A percentile compares a stretch with the other conserved stretches of the same genome.
Evolutionary conservation across 768 basidiomycete genomes (phyloP).

Genomic region (Boletales sp.): DNA sequence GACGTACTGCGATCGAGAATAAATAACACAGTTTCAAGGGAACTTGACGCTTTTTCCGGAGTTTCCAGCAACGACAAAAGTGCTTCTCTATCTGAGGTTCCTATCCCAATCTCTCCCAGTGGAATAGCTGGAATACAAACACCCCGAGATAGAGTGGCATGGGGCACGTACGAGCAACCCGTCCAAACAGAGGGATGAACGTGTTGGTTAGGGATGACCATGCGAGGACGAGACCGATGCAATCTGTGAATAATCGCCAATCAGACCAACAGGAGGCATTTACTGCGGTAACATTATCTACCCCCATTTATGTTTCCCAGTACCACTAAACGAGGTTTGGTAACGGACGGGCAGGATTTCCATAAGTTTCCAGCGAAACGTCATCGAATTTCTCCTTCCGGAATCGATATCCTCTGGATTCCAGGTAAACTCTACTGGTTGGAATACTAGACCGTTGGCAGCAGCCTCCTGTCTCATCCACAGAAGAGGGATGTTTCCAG

Average conservation of each 20-base stretch:
- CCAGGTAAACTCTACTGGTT: neutral
- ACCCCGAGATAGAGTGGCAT: neutral
- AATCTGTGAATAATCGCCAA: neutral
- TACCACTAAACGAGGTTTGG: slow-evolving; percentile 9
- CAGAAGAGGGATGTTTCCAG: slow-evolving; percentile 3
- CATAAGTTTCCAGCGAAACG: neutral
- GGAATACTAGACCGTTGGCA: slow-evolving; percentile 1
- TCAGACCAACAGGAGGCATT: no score
- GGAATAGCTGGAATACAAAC: no score
- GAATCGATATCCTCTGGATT: slow-evolving; percentile 3
- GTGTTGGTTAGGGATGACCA: neutral
- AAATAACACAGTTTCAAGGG: slow-evolving; percentile 3
- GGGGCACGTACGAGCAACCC: neutral
- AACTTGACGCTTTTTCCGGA: neutral
- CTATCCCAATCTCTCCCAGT: no score
- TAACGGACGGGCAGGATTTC: slow-evolving; percentile 1
- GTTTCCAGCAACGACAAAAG: no score
- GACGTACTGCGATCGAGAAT: slow-evolving; percentile 5
- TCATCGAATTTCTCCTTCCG: neutral
- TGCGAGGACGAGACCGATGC: neutral
- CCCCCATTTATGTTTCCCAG: slow-evolving; percentile 4
- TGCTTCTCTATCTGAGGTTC: no score
- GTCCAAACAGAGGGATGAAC: neutral
- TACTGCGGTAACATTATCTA: neutral
- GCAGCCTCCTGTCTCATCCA: slow-evolving; percentile 12